Evolutionary conservation across 1,284 basidiomycete species (phyloP), one percentile per base, ranked within the genome.

Genomic region (Rhodotorula mucilaginosa): DNA sequence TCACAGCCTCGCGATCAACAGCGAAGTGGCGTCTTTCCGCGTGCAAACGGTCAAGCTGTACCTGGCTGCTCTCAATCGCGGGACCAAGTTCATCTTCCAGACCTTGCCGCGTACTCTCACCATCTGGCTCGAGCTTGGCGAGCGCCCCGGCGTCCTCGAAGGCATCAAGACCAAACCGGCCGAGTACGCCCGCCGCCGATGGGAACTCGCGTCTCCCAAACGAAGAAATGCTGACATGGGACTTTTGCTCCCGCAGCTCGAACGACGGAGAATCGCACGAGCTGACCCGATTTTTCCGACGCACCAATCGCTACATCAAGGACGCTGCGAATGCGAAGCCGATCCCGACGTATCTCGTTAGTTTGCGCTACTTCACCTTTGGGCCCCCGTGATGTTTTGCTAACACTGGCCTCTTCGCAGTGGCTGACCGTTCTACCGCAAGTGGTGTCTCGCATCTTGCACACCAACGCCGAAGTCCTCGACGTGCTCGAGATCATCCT

Each of bases 401-500:
- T 58, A 13, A 59, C 47, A 51, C 46, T 19, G 65, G 10, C 71
- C 64, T 54, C 58, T 29, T 39, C 70, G 21, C 77, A 97, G 93
- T 99, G 95, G 92, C 91, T 91, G 75, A 96, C 92, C 0, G 95
- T 95, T 0, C 94, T 98, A 75, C 94, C 97, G 12, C 97, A 99
- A 84, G 91, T 99, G 69, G 92, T 97, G 16, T 99, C 97, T 34
- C 88, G 97, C 15, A 90, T 99, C 49, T 90, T 90, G 26, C 93
- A 98, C 78, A 83, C 82, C 23, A 90, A 92, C 78, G 78, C 82
- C n/a, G 84, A 84, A 2, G 90, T 95, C 2, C 90, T 87, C 79
- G 80, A 81, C 0, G 82, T 88, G 21, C 82, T 99, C 23, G 84
- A 87, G 2, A 84, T 82, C 68, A 86, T 99, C 54, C 92, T 99